Conservation (phyloP, 1,139 yeast species). For the Geotrichum cucujoidarum region DNA sequence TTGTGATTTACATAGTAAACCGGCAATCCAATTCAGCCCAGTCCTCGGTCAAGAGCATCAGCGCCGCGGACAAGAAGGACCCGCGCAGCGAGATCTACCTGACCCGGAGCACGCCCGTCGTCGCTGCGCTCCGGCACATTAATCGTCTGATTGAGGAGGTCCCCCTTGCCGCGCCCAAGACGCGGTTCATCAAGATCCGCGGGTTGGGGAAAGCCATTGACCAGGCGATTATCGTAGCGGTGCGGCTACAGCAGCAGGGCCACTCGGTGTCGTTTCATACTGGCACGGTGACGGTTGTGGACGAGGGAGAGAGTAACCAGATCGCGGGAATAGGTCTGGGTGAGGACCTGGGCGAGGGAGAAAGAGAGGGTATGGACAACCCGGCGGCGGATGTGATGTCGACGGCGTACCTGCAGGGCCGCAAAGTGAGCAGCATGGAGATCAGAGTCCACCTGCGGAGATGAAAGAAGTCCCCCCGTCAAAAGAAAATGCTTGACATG, state of each 20-base stretch:
- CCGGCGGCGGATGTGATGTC: constrained; percentile 5
- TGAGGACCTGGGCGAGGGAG: no score
- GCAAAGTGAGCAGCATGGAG: constrained; percentile 7
- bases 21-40: no score
- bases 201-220: constrained; percentile 37
- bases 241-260: constrained; percentile 30
- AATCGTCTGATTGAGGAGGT: constrained; percentile 10
- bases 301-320: not conserved
- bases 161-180: constrained; percentile 5
- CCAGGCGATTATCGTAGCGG: constrained; percentile 31
- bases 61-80: constrained; percentile 3
- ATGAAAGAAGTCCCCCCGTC: not conserved
- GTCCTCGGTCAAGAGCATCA: no score
- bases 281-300: constrained; percentile 23
- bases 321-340: no score
- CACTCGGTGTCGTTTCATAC: constrained; percentile 26
- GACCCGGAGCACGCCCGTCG: constrained; percentile 13
- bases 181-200: constrained; percentile 27
- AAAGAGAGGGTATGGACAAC: no score
- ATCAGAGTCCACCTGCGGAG: constrained; percentile 1
- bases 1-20: no score
- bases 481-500: no score
- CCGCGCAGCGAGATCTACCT: constrained; percentile 12
- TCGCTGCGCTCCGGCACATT: constrained; percentile 13
- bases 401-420: not conserved